Conservation (phyloP, 192 early-diverging fungal species). For the Mycoemilia scoparia region DNA sequence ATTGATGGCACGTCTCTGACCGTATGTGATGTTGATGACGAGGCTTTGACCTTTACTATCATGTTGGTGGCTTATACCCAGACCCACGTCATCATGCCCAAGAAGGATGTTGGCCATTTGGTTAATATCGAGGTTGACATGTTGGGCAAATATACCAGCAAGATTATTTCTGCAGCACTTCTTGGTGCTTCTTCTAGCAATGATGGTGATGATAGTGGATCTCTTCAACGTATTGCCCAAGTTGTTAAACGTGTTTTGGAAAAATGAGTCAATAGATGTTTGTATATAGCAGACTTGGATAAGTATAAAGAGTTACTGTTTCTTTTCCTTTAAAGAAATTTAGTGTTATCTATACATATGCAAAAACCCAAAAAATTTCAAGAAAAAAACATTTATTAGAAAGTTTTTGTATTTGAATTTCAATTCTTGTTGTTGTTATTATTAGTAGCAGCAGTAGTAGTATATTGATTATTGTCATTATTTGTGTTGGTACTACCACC, state of each 20-base stretch:
- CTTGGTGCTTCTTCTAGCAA: slow-evolving; percentile 1
- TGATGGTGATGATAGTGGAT: slow-evolving; percentile 2
- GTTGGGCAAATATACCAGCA: slow-evolving; percentile 91
- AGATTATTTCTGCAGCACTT: slow-evolving; percentile 41
- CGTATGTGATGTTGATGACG: slow-evolving; percentile 69
- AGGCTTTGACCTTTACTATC: slow-evolving; percentile 57
- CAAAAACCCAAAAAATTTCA: too few relatives aligned
- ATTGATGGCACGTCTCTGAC: slow-evolving; percentile 93
- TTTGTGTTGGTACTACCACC: too few relatives aligned
- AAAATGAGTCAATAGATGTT: too few relatives aligned
- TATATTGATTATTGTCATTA: too few relatives aligned
- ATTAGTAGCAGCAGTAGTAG: too few relatives aligned
- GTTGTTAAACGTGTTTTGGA: slow-evolving; percentile 21
- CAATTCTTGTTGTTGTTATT: too few relatives aligned
- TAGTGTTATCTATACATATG: too few relatives aligned
- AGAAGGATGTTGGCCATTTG: slow-evolving; percentile 43
- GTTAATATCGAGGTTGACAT: slow-evolving; percentile 97
- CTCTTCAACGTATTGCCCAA: slow-evolving; percentile 15
- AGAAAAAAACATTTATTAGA: too few relatives aligned
- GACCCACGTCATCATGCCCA: slow-evolving; percentile 58
- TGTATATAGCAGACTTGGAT: too few relatives aligned
- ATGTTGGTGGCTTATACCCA: slow-evolving; percentile 97
- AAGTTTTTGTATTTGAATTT: too few relatives aligned
- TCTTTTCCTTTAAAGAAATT: too few relatives aligned
- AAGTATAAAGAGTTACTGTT: too few relatives aligned